Base-by-base conservation (phyloP, 2,329 filamentous ascomycete genomes). In the Sarocladium brachiariae region DNA sequence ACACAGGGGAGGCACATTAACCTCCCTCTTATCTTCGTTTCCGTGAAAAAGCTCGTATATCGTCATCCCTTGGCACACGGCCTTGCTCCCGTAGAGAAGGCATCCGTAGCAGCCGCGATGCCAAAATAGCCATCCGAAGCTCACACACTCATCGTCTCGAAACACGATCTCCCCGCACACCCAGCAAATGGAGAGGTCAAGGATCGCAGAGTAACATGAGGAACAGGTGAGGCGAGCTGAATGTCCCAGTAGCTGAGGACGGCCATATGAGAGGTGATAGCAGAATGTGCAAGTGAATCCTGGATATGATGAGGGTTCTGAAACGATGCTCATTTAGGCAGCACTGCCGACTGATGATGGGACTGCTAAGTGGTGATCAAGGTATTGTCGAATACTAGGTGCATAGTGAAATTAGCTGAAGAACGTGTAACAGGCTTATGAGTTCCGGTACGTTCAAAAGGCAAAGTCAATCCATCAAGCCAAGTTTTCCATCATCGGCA, bases 91-190 rank as follows among this genome's bases (percentile, higher is more conserved):
- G 52, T 68, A 81, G 34, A 80, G 62, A 53, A 81, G 58, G 58
- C 77, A 81, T 14, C 77, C 76, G 60, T 78, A 81, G 59, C 76
- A 81, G 1, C 62, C 67, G 34, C 69, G 66, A 57, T 81, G 78
- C 78, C 77, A 81, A 58, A 81, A 81, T 57, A 76, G 80, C 77
- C 74, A 81, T 0, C 77, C 77, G n/a, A 81, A 66, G 55, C 76
- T 80, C 35, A 81, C 74, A 54, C 74, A 76, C 52, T 80, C 77
- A 21, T 77, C 72, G 0, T 69, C 74, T 23, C 77, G 73, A 31
- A 71, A 70, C 11, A 81, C 70, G 38, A 77, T 61, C 60, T 80
- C 76, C 18, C 77, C 76, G 55, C 78, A 81, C 23, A 74, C 76
- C 78, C 67, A 81, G 61, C 74, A 81, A 49, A 81, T 74, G 53